phyloP scores from a whole-genome alignment of 768 basidiomycete species.

The Serendipita sp. region DNA sequence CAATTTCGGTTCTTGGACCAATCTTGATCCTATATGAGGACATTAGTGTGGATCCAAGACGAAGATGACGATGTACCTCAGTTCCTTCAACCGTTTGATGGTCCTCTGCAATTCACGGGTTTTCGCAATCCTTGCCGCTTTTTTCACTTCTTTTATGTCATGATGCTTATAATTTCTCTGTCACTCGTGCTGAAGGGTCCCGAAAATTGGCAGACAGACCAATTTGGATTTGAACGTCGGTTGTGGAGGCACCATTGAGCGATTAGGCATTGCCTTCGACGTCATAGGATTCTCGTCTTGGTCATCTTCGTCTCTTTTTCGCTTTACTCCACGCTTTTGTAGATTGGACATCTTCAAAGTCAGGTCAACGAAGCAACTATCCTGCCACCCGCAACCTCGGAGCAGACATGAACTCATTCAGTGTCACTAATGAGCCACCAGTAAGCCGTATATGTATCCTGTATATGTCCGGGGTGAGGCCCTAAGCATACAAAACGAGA shows the following conservation, averaged over 20 bases:
- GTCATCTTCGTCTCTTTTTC: not conserved
- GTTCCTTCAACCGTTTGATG: constrained; percentile 63
- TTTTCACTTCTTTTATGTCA: constrained; percentile 51
- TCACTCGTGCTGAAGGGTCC: not conserved
- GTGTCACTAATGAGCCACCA: too few species aligned
- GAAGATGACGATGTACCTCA: constrained; percentile 30
- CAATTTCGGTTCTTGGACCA: constrained; percentile 23
- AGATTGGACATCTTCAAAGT: not conserved
- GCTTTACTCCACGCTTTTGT: not conserved
- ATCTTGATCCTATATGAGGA: constrained; percentile 23
- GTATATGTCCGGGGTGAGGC: too few species aligned
- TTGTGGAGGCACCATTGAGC: not conserved
- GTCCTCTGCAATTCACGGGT: constrained; percentile 64
- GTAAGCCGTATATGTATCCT: too few species aligned
- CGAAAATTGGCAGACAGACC: not conserved
- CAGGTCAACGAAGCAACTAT: not conserved
- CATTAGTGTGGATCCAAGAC: not conserved
- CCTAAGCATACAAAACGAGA: too few species aligned
- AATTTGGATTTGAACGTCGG: not conserved
- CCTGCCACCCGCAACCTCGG: too few species aligned
- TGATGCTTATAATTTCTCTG: constrained; percentile 42
- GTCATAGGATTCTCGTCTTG: not conserved
- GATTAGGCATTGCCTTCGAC: too few species aligned
- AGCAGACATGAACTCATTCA: too few species aligned
- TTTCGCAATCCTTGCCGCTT: constrained; percentile 67